Percentiles rank a stretch among this genome's conserved stretches.
These are phyloP conservation scores for Halophytophthora polymorphica DNA, from an alignment of 352 stramenopile genomes.

Conservation along the genomic window DNA sequence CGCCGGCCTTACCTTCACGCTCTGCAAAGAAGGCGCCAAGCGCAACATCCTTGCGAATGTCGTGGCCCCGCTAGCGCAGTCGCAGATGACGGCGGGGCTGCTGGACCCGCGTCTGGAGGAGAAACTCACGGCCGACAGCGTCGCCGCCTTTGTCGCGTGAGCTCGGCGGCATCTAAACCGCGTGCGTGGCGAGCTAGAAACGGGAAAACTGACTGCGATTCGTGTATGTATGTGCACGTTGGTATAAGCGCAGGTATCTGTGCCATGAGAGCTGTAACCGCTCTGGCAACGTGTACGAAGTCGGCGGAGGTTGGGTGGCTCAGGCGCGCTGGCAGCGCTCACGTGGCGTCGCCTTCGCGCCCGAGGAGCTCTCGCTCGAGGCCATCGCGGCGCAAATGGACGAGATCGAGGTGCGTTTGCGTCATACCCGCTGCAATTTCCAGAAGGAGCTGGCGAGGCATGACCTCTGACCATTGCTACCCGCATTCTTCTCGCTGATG, in stretches of 20 bases:
- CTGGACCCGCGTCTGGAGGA: slow-evolving; percentile 63
- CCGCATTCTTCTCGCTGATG: slow-evolving; percentile 1
- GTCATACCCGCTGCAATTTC: neutral
- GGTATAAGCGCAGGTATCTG: slow-evolving; percentile 42
- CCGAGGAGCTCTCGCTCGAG: slow-evolving; percentile 46
- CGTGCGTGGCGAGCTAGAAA: neutral
- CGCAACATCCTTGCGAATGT: slow-evolving; percentile 81
- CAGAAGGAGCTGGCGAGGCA: neutral
- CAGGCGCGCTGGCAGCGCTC: slow-evolving; percentile 77
- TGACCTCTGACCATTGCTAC: too few species aligned
- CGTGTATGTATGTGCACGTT: neutral
- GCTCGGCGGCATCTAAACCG: neutral
- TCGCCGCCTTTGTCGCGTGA: slow-evolving; percentile 77
- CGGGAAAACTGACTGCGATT: slow-evolving; percentile 1
- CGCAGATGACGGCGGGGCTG: slow-evolving; percentile 82
- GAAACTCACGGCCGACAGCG: slow-evolving; percentile 68
- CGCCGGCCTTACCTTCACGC: slow-evolving; percentile 89
- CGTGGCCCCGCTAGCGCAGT: slow-evolving; percentile 77
- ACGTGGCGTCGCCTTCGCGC: slow-evolving; percentile 50
- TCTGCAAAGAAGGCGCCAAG: slow-evolving; percentile 79
- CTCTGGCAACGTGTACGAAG: slow-evolving; percentile 78
- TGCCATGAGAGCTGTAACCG: slow-evolving; percentile 76
- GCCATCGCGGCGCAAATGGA: slow-evolving; percentile 48
- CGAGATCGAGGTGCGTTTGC: slow-evolving; percentile 44
- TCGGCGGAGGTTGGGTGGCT: slow-evolving; percentile 77